Conservation (phyloP, 805 yeast species). For the Schwanniomyces polymorphus region DNA sequence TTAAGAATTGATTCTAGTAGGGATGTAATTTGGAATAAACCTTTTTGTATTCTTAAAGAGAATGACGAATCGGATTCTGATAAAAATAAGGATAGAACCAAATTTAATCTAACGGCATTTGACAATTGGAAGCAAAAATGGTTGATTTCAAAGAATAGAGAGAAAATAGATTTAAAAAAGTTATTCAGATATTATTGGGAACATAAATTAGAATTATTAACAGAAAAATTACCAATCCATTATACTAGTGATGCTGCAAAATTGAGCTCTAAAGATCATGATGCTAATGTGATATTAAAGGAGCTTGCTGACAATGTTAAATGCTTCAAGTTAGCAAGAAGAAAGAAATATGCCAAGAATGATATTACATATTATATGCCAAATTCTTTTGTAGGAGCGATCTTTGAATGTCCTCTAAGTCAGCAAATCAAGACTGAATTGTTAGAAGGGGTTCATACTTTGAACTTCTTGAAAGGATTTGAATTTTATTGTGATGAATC, state of each 20-base stretch:
- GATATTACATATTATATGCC: constrained; percentile 52
- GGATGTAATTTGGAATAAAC: constrained; percentile 50
- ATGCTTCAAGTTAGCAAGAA: constrained; percentile 59
- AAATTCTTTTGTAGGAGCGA: constrained; percentile 61
- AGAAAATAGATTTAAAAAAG: neutral
- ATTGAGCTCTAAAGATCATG: neutral
- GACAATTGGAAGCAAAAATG: neutral
- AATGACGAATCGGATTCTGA: constrained; percentile 6
- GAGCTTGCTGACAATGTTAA: constrained; percentile 21
- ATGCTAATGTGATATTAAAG: neutral
- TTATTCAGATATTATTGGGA: constrained; percentile 13
- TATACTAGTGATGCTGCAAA: constrained; percentile 16
- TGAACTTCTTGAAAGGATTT: constrained; percentile 14
- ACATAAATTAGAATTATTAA: constrained; percentile 13
- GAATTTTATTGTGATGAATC: constrained; percentile 34
- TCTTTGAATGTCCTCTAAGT: constrained; percentile 51
- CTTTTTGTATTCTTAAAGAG: constrained; percentile 45
- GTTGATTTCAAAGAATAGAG: neutral
- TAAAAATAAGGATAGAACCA: neutral
- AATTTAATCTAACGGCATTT: too few species aligned
- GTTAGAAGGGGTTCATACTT: constrained; percentile 13
- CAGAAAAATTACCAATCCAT: constrained; percentile 15
- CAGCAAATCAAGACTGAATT: constrained; percentile 20
- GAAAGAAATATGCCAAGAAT: constrained; percentile 50
- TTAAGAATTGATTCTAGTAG: constrained; percentile 25